Percentiles rank a stretch among this genome's conserved stretches.
Evolutionary conservation across 768 basidiomycete species (phyloP).

Genomic region (Mycena epipterygia): DNA sequence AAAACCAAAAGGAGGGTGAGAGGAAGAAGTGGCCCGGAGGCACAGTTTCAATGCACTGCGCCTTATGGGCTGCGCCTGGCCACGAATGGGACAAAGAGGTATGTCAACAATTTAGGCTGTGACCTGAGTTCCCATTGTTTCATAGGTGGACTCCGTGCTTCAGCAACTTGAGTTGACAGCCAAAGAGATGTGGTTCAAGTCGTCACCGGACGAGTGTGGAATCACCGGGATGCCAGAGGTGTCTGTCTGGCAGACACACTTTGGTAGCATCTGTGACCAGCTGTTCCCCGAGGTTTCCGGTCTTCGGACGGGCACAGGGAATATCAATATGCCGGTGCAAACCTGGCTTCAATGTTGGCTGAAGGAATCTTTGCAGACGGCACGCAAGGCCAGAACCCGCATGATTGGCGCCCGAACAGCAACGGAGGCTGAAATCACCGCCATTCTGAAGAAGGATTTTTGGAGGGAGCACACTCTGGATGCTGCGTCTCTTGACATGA

Average conservation of each 20-base stretch:
- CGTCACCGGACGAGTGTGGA: neutral
- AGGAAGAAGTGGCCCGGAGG: neutral
- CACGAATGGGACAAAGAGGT: neutral
- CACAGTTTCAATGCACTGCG: neutral
- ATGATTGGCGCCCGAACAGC: neutral
- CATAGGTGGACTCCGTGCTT: neutral
- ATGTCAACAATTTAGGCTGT: neutral
- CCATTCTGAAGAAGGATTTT: neutral
- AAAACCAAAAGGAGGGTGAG: neutral
- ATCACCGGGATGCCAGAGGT: neutral
- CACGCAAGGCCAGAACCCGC: neutral
- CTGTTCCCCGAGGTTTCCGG: neutral
- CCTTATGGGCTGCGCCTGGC: no score
- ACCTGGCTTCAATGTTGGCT: neutral
- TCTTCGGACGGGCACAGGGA: neutral
- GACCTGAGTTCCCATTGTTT: neutral
- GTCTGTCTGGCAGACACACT: neutral
- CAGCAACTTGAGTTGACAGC: neutral
- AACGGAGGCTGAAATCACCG: neutral
- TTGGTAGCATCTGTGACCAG: neutral
- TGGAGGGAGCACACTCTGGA: neutral
- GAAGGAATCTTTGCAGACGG: neutral
- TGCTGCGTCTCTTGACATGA: neutral
- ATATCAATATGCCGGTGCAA: neutral
- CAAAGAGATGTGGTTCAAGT: neutral